Evolutionary conservation across 2,329 filamentous ascomycete genomes (phyloP).

Genomic region (Phaeosphaeriaceae sp.): DNA sequence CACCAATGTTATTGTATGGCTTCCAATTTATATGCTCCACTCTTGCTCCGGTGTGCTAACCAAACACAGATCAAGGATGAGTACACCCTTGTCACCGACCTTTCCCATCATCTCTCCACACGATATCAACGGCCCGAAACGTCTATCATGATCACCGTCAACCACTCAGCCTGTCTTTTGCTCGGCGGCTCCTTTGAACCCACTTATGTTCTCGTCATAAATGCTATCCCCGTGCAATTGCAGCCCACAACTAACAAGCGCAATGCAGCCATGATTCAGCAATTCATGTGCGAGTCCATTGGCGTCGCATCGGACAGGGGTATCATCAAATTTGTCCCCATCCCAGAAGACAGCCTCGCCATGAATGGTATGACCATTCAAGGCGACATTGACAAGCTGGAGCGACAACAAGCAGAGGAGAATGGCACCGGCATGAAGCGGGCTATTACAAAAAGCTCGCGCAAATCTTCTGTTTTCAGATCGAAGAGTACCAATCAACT

Average conservation of each 20-base stretch:
- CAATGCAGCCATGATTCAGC: constrained; percentile 78
- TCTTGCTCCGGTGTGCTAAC: constrained; percentile 24
- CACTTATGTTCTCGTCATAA: constrained; percentile 78
- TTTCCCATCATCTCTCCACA: constrained; percentile 74
- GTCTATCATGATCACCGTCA: constrained; percentile 76
- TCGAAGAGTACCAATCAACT: constrained; percentile 48
- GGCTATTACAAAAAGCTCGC: constrained; percentile 47
- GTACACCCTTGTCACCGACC: constrained; percentile 73
- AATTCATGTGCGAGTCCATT: constrained; percentile 74
- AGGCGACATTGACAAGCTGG: constrained; percentile 68
- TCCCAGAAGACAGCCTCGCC: constrained; percentile 74
- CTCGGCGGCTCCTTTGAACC: constrained; percentile 78
- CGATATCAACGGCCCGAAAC: constrained; percentile 77
- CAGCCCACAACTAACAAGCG: constrained; percentile 79
- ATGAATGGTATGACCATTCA: constrained; percentile 73
- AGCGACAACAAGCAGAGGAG: constrained; percentile 53
- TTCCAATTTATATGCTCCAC: constrained; percentile 7
- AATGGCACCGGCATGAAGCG: constrained; percentile 51
- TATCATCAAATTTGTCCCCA: constrained; percentile 72
- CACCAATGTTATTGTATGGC: constrained; percentile 59
- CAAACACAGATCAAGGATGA: constrained; percentile 71
- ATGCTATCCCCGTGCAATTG: constrained; percentile 71
- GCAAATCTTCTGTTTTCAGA: constrained; percentile 40
- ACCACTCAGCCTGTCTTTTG: constrained; percentile 75
- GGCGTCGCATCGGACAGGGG: constrained; percentile 71